Conservation (phyloP, 495 filamentous ascomycete genomes). For the Aspergillus asperescens region DNA sequence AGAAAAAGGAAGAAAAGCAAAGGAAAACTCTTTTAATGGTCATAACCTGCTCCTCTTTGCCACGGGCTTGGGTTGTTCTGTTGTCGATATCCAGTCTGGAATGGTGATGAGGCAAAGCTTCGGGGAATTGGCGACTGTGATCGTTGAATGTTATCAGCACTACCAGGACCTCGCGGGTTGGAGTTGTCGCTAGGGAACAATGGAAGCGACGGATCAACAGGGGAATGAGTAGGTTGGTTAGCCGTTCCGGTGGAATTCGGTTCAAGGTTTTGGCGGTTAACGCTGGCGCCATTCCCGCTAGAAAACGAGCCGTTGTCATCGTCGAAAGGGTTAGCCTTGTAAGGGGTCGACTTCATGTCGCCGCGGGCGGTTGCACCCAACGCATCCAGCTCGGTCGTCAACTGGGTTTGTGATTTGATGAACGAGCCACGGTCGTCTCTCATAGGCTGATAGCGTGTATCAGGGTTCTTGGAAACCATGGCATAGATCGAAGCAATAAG, state of each 20-base stretch:
- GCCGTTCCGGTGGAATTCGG: slow-evolving; percentile 10
- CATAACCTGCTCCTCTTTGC: slow-evolving; percentile 63
- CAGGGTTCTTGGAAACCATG: slow-evolving; percentile 89
- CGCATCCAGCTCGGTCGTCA: slow-evolving; percentile 88
- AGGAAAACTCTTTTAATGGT: slow-evolving; percentile 40
- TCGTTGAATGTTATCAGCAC: slow-evolving; percentile 29
- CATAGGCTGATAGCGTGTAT: slow-evolving; percentile 95
- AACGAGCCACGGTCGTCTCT: slow-evolving; percentile 93
- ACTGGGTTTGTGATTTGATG: slow-evolving; percentile 92
- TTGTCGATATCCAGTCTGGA: slow-evolving; percentile 36
- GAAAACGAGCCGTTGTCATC: slow-evolving; percentile 71
- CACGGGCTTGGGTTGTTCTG: slow-evolving; percentile 59
- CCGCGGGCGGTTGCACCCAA: slow-evolving; percentile 88
- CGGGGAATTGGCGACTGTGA: slow-evolving; percentile 35
- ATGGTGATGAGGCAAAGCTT: slow-evolving; percentile 30
- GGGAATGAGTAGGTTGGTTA: slow-evolving; percentile 41
- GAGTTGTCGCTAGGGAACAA: slow-evolving; percentile 50
- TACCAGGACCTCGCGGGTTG: slow-evolving; percentile 29
- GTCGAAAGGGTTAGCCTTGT: slow-evolving; percentile 65
- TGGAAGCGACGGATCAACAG: slow-evolving; percentile 58
- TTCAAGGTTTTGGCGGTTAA: slow-evolving; percentile 30
- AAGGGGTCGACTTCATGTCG: slow-evolving; percentile 63
- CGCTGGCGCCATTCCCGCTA: slow-evolving; percentile 38
- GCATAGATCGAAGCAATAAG: slow-evolving; percentile 78
- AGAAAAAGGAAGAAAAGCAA: neutral